Evolutionary conservation across 345 rosid species (phyloP), one percentile per base, ranked within the genome.

Genomic region (Erysimum cheiranthoides): DNA sequence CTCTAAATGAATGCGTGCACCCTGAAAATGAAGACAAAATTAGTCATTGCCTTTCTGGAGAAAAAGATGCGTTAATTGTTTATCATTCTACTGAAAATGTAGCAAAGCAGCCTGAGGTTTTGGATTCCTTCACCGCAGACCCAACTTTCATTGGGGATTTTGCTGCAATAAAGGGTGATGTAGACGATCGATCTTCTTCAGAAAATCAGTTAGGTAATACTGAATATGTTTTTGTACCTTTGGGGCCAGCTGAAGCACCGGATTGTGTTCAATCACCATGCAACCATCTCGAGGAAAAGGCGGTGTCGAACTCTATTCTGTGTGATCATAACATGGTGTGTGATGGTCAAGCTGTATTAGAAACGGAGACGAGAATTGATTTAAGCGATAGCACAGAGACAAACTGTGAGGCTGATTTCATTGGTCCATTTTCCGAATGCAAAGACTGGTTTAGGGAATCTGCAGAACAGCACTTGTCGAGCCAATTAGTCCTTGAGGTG

Each of bases 331-430:
- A 57, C 69, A 52, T 71, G 47, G 73, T 73, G 67, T 62, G 66
- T 68, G 83, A 67, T 61, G 73, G 60, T 70, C 78, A 80, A 68
- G 68, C 77, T 71, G 61, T 74, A 25, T 47, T 61, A 50, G 74
- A 62, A 71, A 30, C 56, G 38, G 82, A 78, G 14, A 52, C 12
- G 72, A 52, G 64, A 71, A 71, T 32, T 59, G 68, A 78, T 52
- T 16, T 73, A 53, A 62, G 57, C 36, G 27, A 45, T 10, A 77
- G 27, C 64, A 16, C 68, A 54, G 75, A 57, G 61, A 73, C 49
- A 43, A 66, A 57, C 32, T 49, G 68, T 74, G 68, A 73, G 59
- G 32, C 74, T 73, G 68, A 34, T 39, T 60, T 40, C 34, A 10
- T 27, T 49, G 66, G 62, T 80, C 58, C 59, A 71, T 64, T 56